Evolutionary conservation across 148 eudicot species (phyloP), one percentile per base, ranked within the genome.

Genomic region (Mesembryanthemum crystallinum): DNA sequence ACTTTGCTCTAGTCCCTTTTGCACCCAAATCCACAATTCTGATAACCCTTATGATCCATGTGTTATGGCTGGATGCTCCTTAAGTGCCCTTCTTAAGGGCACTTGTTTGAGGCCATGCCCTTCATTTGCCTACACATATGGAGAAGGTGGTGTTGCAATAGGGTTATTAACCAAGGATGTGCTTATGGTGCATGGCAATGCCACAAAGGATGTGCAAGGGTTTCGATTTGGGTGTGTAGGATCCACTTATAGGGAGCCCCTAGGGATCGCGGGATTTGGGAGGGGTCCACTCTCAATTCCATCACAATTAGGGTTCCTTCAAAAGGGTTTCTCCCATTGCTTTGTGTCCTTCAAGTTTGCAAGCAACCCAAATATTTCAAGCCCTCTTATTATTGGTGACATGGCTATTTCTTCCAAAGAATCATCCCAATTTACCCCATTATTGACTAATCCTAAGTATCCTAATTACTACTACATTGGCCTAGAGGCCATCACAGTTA

Each of bases 81-180:
- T 71, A 27, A 55, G 3, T 71, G n/a, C 47, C 74, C 74, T 71
- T 55, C 47, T 71, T 79, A 63, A 73, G 77, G 84, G 77, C 57
- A 84, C 84, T 27, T 87, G 93, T 61, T 73, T 69, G 27, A 82
- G 93, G 73, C 93, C 93, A 23, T 89, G 93, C 85, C 90, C 93
- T 79, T 81, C 89, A 32, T 71, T 71, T 71, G 74, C 74, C 30
- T 71, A 71, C 39, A 71, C 74, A 0, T 71, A 71, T 33, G 74
- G 74, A 42, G 74, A n/a, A 28, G 73, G 49, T 3, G 71, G 52
- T 39, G 64, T 71, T 33, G 74, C 54, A 5, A 14, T 77, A 0
- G 89, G 93, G 29, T 67, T 84, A 24, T 83, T 89, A 33, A 79
- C 88, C 57, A 85, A 83, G 73, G 93, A 89, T 67, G 74, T 81